These are phyloP conservation scores for Claviceps sp. DNA, from an alignment of 2,329 filamentous ascomycete genomes.

Conservation along the genomic window DNA sequence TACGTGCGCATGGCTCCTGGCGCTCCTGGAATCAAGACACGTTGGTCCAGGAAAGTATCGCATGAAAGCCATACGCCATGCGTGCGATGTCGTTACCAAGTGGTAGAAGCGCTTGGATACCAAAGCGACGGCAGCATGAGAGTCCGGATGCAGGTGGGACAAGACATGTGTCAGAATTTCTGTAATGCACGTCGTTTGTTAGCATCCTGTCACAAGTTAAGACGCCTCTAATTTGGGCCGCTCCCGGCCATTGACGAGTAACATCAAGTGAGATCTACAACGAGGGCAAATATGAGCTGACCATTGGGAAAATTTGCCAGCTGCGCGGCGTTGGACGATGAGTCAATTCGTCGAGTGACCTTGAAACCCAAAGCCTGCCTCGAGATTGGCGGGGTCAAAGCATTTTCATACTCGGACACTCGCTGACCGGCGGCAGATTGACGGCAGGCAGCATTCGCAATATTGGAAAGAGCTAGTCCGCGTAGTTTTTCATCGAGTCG, in stretches of 20 bases:
- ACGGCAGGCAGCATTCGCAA: slow-evolving; percentile 14
- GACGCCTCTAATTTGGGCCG: too few species aligned
- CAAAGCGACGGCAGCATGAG: slow-evolving; percentile 67
- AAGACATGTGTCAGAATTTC: slow-evolving; percentile 87
- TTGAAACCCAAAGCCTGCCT: slow-evolving; percentile 40
- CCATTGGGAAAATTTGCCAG: slow-evolving; percentile 66
- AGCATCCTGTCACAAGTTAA: background rate
- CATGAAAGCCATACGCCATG: slow-evolving; percentile 85
- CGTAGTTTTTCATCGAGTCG: slow-evolving; percentile 36
- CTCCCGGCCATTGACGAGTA: too few species aligned
- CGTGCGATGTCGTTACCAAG: slow-evolving; percentile 80
- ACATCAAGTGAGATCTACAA: too few species aligned
- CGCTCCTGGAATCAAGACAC: slow-evolving; percentile 16
- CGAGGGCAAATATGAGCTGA: slow-evolving; percentile 25
- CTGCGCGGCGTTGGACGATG: slow-evolving; percentile 25
- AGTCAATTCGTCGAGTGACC: slow-evolving; percentile 34
- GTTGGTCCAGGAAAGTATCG: slow-evolving; percentile 74
- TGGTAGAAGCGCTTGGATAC: slow-evolving; percentile 80
- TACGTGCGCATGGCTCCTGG: slow-evolving; percentile 22
- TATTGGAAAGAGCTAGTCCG: slow-evolving; percentile 33
- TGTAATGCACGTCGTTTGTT: slow-evolving; percentile 22
- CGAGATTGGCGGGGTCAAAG: slow-evolving; percentile 32
- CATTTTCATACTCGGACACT: slow-evolving; percentile 49
- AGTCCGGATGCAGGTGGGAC: slow-evolving; percentile 77
- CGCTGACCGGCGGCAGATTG: slow-evolving; percentile 33